Evolutionary conservation across 139 green algal genomes (phyloP).

Genomic region (Chlamydomonas sphaeroides): DNA sequence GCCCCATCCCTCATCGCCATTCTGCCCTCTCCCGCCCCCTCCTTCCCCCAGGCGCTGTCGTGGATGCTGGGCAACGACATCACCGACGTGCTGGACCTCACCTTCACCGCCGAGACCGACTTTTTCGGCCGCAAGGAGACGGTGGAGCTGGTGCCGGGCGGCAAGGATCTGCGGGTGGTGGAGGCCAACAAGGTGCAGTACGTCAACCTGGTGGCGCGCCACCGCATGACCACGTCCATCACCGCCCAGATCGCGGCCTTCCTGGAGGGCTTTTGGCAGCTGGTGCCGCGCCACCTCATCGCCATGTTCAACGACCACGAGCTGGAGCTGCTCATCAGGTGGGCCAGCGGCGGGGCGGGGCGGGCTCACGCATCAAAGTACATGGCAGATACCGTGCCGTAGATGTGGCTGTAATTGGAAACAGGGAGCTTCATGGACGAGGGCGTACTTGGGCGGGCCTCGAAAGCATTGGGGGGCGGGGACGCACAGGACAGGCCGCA

Average conservation of each 20-base stretch:
- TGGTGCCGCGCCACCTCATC: slow-evolving; percentile 88
- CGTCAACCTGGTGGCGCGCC: slow-evolving; percentile 91
- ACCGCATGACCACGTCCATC: slow-evolving; percentile 97
- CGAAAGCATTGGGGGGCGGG: too few relatives aligned
- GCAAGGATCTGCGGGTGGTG: slow-evolving; percentile 80
- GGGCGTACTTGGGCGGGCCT: too few relatives aligned
- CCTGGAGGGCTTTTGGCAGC: slow-evolving; percentile 93
- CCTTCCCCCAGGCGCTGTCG: slow-evolving; percentile 56
- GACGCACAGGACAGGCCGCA: too few relatives aligned
- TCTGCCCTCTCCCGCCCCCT: too few relatives aligned
- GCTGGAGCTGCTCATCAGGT: slow-evolving; percentile 97
- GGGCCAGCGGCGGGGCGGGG: neutral
- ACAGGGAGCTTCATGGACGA: too few relatives aligned
- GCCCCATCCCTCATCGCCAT: too few relatives aligned
- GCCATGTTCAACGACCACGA: slow-evolving; percentile 97
- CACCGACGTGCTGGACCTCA: slow-evolving; percentile 93
- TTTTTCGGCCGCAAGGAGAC: slow-evolving; percentile 87
- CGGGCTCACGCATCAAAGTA: neutral
- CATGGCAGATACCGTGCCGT: too few relatives aligned
- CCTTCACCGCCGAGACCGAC: slow-evolving; percentile 92
- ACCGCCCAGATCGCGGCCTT: slow-evolving; percentile 75
- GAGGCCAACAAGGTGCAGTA: slow-evolving; percentile 95
- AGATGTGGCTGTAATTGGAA: too few relatives aligned
- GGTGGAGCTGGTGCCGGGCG: slow-evolving; percentile 87
- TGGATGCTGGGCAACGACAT: slow-evolving; percentile 98